Evolutionary conservation across 768 basidiomycete species (phyloP), one percentile per base, ranked within the genome.

Genomic region (Dentipellis fragilis): DNA sequence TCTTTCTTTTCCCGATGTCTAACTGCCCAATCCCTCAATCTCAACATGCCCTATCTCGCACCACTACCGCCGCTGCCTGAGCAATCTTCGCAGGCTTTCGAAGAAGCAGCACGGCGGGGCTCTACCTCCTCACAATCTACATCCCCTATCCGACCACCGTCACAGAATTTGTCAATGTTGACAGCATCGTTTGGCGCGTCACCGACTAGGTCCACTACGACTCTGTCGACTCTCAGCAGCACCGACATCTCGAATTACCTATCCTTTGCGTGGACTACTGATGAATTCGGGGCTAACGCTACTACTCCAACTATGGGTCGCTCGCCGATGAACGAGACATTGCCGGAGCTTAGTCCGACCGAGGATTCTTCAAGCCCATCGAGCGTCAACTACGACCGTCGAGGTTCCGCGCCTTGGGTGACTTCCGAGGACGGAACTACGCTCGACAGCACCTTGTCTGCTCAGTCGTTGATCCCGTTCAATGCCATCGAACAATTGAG

Each of bases 401-500:
- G 23, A 19, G 36, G 23, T 17, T 10, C 37, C 12, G 23, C 51
- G 14, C 35, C 23, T 11, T 23, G 17, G 16, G 51, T 38, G 34
- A 51, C 56, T 2, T 52, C 55, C 14, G 56, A 56, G 29, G 60
- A 61, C 37, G 56, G 58, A 3, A 56, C 60, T 3, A 57, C 52
- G 4, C 52, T 61, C 47, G 60, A 59, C 16, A 60, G 57, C 19
- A 46, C 49, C n/a, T 40, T 52, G 7, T 55, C 47, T 37, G 58
- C 60, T 19, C 58, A 57, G 34, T 61, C 60, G 14, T 42, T 61
- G 10, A 23, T 61, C 17, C 60, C 60, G 1, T 29, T 53, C n/a
- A 50, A 60, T 17, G 54, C 22, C 37, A 49, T 84, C 4, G 68
- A 69, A 54, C 66, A 66, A 23, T 65, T 85, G 59, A 80, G 70